These are phyloP conservation scores for Alnus rubra DNA, from an alignment of 306 rosid species.

Conservation along the genomic window DNA sequence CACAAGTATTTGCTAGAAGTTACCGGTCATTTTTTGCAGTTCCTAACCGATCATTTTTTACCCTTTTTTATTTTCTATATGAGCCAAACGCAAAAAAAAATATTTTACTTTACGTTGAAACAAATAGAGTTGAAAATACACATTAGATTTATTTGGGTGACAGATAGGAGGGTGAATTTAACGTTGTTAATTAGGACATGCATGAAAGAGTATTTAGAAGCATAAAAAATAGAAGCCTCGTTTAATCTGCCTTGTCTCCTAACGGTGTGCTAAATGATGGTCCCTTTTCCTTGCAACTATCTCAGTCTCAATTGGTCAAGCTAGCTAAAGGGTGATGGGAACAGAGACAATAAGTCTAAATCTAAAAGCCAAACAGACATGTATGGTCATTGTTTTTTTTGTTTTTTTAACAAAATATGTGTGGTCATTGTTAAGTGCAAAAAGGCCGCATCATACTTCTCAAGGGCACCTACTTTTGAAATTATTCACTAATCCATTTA, in stretches of 20 bases:
- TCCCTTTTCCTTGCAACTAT: constrained; percentile 5
- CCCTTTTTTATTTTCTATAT: too few relatives aligned
- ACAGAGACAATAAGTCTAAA: constrained; percentile 29
- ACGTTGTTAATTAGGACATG: constrained; percentile 4
- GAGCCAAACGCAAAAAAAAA: too few relatives aligned
- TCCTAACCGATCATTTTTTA: too few relatives aligned
- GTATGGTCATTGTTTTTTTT: too few relatives aligned
- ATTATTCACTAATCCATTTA: constrained; percentile 35
- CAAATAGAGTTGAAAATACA: too few relatives aligned
- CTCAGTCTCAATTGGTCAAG: constrained; percentile 5
- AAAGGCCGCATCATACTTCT: constrained; percentile 24
- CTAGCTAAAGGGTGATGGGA: constrained; percentile 20
- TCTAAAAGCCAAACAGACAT: constrained; percentile 31
- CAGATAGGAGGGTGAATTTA: background rate
- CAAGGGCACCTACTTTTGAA: constrained; percentile 44
- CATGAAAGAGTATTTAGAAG: constrained; percentile 22
- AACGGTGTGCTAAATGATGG: constrained; percentile 13
- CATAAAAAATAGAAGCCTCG: constrained; percentile 22
- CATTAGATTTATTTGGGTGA: too few relatives aligned
- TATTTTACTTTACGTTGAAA: too few relatives aligned
- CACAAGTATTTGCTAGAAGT: too few relatives aligned
- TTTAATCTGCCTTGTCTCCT: constrained; percentile 9
- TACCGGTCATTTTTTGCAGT: too few relatives aligned
- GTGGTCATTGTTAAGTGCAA: constrained; percentile 33
- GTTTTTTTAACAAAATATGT: background rate